A percentile compares a stretch with the other conserved stretches of the same genome.
These are phyloP conservation scores for Paspalum notatum DNA, from an alignment of 176 grass and related monocot species.

Conservation along the genomic window DNA sequence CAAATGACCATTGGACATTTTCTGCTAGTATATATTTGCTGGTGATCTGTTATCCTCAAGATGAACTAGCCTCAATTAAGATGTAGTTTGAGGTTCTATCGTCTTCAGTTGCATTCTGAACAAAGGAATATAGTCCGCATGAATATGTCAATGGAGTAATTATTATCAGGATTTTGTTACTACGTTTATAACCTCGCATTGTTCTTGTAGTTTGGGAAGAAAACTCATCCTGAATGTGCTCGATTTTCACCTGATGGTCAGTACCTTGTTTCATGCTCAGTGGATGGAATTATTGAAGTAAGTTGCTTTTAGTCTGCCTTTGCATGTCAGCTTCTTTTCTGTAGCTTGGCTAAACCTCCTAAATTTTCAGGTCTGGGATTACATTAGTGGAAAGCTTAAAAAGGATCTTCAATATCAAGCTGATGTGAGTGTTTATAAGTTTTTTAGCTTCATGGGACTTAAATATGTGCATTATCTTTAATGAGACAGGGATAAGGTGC, in stretches of 20 bases:
- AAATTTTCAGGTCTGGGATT: slow-evolving; percentile 92
- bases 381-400: slow-evolving; percentile 95
- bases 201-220: slow-evolving; percentile 92
- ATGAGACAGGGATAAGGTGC: slow-evolving; percentile 14
- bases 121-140: slow-evolving; percentile 16
- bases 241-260: slow-evolving; percentile 98
- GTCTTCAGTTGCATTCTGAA: slow-evolving; percentile 17
- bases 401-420: slow-evolving; percentile 99
- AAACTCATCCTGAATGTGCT: slow-evolving; percentile 98
- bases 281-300: slow-evolving; percentile 98
- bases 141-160: neutral
- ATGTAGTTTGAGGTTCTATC: slow-evolving; percentile 26
- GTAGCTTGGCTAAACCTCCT: slow-evolving; percentile 29
- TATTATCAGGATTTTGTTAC: slow-evolving; percentile 3
- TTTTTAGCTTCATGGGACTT: slow-evolving; percentile 26
- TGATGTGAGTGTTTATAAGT: slow-evolving; percentile 65
- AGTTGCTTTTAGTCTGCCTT: slow-evolving; percentile 40
- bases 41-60: slow-evolving; percentile 22
- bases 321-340: slow-evolving; percentile 17
- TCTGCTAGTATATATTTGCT: neutral
- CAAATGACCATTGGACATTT: neutral
- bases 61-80: slow-evolving; percentile 13
- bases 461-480: slow-evolving; percentile 5
- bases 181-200: slow-evolving; percentile 25
- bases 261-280: slow-evolving; percentile 94